Base-by-base conservation (phyloP, 352 stramenopile species). In the Phytophthora agathidicida region DNA sequence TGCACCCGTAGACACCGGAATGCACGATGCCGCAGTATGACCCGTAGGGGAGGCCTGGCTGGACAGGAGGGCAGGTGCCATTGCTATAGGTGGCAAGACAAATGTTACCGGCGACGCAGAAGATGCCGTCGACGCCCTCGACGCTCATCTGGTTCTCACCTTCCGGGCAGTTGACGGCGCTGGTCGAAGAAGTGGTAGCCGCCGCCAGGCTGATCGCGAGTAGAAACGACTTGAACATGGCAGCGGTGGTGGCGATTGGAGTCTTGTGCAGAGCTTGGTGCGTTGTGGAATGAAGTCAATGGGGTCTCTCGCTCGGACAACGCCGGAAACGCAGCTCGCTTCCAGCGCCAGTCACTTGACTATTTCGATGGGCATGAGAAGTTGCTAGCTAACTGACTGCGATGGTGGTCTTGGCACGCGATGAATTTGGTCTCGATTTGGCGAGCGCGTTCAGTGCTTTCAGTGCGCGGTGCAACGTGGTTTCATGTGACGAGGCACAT, bases 1-100 rank as follows among this genome's bases (percentile, higher is more conserved):
- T 73, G 67, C 71, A 80, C 10, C 71, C 66, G 31, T 71, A 78
- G 5, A 78, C 69, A 0, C 65, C 60, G 7, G 65, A 70, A 31
- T 45, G 56, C 20, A 76, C 71, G 16, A 69, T 13, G 3, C 66
- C 63, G 33, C 71, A 76, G 66, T 75, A 74, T 6, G 71, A 80
- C 32, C 66, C 65, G 36, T 60, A 58, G 6, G 50, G 51, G 9
- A 75, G 61, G 30, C 65, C 69, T 17, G 58, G 35, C 23, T 79
- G 61, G 2, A 36, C n/a, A 7, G 26, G 4, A 23, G 65, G 65
- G 17, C 70, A 79, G 8, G 49, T 3, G 0, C 70, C 70, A 35
- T 26, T 44, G 38, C 53, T 62, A 28, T 57, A 60, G n/a, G 60
- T 70, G 28, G 39, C 65, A 19, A 69, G 66, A 49, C 69, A 77